Evolutionary conservation across 441 rosid species (phyloP), one percentile per base, ranked within the genome.

Genomic region (Brassica balearica): DNA sequence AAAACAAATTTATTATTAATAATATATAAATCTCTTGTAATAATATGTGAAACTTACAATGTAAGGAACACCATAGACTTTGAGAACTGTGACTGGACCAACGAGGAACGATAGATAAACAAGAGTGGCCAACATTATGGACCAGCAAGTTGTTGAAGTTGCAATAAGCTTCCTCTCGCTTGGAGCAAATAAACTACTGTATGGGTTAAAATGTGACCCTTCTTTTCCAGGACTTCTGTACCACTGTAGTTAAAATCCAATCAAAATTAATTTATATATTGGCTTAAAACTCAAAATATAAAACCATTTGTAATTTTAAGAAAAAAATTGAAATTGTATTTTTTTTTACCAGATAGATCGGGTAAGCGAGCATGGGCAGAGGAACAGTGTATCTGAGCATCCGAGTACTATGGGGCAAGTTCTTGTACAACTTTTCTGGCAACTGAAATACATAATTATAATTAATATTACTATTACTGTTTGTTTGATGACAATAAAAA

Each of bases 151-250:
- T 3, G 93, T 93, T 65, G 99, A 93, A 17, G 84, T 91, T 62
- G 86, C 70, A 25, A 90, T 86, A 67, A 86, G 89, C 56, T 81
- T 84, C 70, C 92, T 85, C 63, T 95, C 97, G 23, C 75, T 78
- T 0, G 90, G 91, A 1, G 83, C 78, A 76, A 95, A 95, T 77
- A 95, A 70, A 53, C 83, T 71, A 71, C 98, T 87, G 73, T 88
- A 71, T 15, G 99, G 99, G 71, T 88, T 85, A 88, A 87, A 95
- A 68, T 95, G 99, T 43, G 97, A 92, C 14, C 99, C 99, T 77
- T 87, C 83, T 86, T 95, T 95, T 11, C 99, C 99, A 51, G 99
- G 99, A 80, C 96, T 88, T 83, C 99, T 82, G 32, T 75, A 32
- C 93, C 93, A 91, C 99, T 95, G 88, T 61, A 19, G 69, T 14